Base-by-base conservation (phyloP, 1,284 basidiomycete genomes). In the Porogramme epimiltina region DNA sequence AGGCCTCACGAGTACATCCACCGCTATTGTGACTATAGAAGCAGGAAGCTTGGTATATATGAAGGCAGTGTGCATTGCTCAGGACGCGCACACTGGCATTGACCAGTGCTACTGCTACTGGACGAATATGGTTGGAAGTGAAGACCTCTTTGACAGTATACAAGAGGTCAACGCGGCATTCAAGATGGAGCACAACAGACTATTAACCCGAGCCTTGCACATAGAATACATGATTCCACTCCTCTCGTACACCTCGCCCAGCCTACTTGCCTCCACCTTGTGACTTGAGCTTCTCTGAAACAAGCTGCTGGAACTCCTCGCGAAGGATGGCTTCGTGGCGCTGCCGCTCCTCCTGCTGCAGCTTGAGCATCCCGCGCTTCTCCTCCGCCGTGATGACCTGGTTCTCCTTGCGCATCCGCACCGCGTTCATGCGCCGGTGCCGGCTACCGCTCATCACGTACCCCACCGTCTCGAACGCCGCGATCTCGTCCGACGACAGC, bases 301-400 rank as follows among this genome's bases (percentile, higher is more conserved):
- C 87, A 50, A 93, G 78, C 70, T 88, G 85, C 58, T 80, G 86
- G 70, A 94, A 92, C 70, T 92, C 91, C 63, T 91, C 72, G 63
- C 77, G 63, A 54, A 92, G 68, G 54, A 92, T 87, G 20, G 85
- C 72, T 70, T 99, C 96, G 69, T 93, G 85, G 72, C 94, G 84
- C 65, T 89, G 84, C 70, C 90, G 84, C 73, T 98, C 95, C 72
- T 98, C 95, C 66, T 81, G 90, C 73, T 97, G 93, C 71, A 96
- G 67, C 72, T 95, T 95, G 64, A 98, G 69, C 52, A 98, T 93
- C 22, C 92, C 91, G 39, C 95, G 77, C 77, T 98, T 97, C 78
- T 99, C 96, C 74, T 98, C 96, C 1, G 95, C 95, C 62, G 89
- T 93, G 68, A 98, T 96, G 55, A 99, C 95, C 74, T 99, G 96